Conservation (phyloP, 345 rosid genomes). For the Bruguiera gymnorhiza region DNA sequence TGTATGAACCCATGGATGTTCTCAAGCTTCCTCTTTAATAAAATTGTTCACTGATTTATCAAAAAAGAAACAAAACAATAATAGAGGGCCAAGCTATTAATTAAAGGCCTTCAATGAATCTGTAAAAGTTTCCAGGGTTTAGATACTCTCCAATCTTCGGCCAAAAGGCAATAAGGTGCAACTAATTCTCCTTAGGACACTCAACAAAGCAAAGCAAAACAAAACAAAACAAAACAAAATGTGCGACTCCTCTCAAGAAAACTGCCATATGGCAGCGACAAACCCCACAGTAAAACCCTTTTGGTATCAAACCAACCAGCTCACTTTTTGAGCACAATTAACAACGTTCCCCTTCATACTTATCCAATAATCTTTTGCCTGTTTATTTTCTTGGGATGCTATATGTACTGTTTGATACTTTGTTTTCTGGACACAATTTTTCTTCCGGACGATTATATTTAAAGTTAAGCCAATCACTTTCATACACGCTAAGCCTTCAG, state of each 20-base stretch:
- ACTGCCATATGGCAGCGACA: slow-evolving; percentile 14
- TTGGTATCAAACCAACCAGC: no score
- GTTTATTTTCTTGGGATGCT: no score
- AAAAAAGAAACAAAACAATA: slow-evolving; percentile 5
- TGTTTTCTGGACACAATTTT: no score
- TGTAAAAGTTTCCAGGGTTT: slow-evolving; percentile 32
- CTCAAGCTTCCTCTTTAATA: no score
- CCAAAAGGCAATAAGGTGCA: slow-evolving; percentile 27
- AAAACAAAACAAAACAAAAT: background rate
- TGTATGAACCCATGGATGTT: no score
- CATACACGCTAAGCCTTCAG: background rate
- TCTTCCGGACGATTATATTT: background rate
- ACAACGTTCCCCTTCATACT: background rate
- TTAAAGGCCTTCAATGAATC: slow-evolving; percentile 36
- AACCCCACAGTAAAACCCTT: slow-evolving; percentile 17
- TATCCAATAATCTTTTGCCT: slow-evolving; percentile 5
- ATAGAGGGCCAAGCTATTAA: slow-evolving; percentile 38
- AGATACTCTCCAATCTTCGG: slow-evolving; percentile 38
- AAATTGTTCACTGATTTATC: no score
- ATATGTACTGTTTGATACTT: no score
- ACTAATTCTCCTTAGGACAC: slow-evolving; percentile 39
- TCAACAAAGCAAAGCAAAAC: slow-evolving; percentile 9
- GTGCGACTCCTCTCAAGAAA: slow-evolving; percentile 24
- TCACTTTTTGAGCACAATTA: no score
- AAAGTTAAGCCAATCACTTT: no score